Base-by-base conservation (phyloP, 345 rosid species). In the Sonneratia caseolaris region DNA sequence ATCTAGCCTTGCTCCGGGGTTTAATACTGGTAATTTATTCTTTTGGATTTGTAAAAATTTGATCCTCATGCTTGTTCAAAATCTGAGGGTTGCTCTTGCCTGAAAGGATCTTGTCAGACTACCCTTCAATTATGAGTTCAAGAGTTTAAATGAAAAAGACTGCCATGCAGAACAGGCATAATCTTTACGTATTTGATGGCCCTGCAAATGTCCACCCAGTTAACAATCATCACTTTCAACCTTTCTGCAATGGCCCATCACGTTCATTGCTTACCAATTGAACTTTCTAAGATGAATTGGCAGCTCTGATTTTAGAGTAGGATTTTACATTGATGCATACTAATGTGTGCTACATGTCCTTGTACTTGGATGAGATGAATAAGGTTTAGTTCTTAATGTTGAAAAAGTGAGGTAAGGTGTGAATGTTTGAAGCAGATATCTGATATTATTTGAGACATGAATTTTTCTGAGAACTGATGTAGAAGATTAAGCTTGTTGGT, bases 11-110 rank as follows among this genome's bases (percentile, higher is more conserved):
- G 69, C 77, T 75, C 82, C 82, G 22, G 70, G 47, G 66, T 55
- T 42, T 68, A 78, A 72, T 70, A 72, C 74, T 27, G 89, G 96
- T 90, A 85, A 82, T 78, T 62, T 53, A 62, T 24, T 15, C 37
- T 62, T 27, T 35, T 24, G 19, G 16, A 13, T 62, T 14, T 62
- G 66, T 12, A 27, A 32, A 62, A 35, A 35, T 4, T n/a, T 13
- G 66, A 3, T 61, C 65, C 65, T 61, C 14, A 11, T 22, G 6
- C 8, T 57, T 22, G 5, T 57, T 22, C 27, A 22, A 22, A 57
- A 57, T 57, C 35, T 22, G 7, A 57, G 35, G 45, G 7, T 42
- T 10, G 9, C 51, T 57, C n/a, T 19, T 11, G 7, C 59, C 22
- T 18, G 22, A 7, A 22, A 24, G 43, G 43, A 40, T 40, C 8